Percentiles rank a stretch among this genome's conserved stretches.
Conservation (phyloP, 805 yeast genomes). For the Ogataea kodamae region DNA sequence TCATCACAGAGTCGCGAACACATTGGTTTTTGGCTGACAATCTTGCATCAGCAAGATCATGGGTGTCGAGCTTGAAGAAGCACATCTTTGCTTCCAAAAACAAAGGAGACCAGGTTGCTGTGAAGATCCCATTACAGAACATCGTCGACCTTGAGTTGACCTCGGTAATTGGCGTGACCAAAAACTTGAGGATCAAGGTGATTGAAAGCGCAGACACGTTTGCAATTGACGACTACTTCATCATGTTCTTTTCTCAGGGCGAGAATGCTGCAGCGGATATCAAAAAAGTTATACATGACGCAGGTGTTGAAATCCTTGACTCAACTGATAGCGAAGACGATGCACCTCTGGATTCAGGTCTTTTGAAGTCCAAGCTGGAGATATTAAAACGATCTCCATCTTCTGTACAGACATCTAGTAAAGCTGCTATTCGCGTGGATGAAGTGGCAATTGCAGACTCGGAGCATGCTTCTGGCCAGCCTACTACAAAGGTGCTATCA, state of each 20-base stretch:
- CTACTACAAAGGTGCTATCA: background rate
- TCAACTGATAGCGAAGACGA: constrained; percentile 25
- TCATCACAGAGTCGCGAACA: constrained; percentile 54
- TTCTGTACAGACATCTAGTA: constrained; percentile 23
- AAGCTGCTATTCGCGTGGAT: constrained; percentile 4
- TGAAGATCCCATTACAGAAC: constrained; percentile 72
- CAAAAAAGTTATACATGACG: constrained; percentile 37
- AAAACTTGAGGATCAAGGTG: constrained; percentile 58
- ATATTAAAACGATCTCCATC: constrained; percentile 25
- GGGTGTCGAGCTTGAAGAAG: constrained; percentile 75
- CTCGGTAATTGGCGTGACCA: constrained; percentile 52
- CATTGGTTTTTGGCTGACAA: constrained; percentile 74
- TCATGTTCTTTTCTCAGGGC: constrained; percentile 61
- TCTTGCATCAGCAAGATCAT: constrained; percentile 65
- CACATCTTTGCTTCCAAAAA: constrained; percentile 73
- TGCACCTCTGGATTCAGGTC: constrained; percentile 13
- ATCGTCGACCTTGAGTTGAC: constrained; percentile 59
- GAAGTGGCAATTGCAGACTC: background rate
- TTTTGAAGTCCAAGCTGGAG: constrained; percentile 26
- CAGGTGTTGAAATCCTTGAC: constrained; percentile 27
- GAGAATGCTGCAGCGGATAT: constrained; percentile 40
- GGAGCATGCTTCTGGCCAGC: background rate
- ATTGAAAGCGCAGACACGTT: constrained; percentile 50
- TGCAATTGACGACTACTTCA: constrained; percentile 64
- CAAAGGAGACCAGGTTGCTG: constrained; percentile 64